Conservation (phyloP, 805 yeast species). For the Zygosaccharomyces bisporus region DNA sequence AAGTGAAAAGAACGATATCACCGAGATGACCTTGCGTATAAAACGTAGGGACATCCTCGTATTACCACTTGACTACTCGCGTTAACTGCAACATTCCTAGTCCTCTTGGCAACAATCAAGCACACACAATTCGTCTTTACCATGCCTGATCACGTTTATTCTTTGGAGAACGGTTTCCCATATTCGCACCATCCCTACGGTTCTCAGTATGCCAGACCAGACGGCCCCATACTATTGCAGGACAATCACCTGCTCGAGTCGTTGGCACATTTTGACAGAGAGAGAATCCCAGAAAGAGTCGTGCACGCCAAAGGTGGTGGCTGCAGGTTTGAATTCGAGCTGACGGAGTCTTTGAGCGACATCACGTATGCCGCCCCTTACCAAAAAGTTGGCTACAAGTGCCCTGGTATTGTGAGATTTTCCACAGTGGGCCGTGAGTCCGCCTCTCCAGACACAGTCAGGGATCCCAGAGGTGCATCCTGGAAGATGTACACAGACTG, state of each 20-base stretch:
- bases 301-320: constrained; percentile 69
- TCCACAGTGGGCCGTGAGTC: constrained; percentile 86
- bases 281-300: constrained; percentile 63
- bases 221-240: constrained; percentile 56
- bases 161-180: constrained; percentile 55
- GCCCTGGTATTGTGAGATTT: constrained; percentile 46
- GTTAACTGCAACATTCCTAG: no score
- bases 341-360: constrained; percentile 55
- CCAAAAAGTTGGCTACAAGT: constrained; percentile 41
- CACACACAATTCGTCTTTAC: background rate
- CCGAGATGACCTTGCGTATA: background rate
- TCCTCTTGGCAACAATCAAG: background rate
- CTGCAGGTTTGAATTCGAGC: constrained; percentile 55
- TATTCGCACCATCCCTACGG: constrained; percentile 51
- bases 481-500: constrained; percentile 78
- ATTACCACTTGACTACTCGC: no score
- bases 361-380: constrained; percentile 44
- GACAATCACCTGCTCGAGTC: constrained; percentile 56
- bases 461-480: constrained; percentile 87
- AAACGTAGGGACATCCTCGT: background rate
- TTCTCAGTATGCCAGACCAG: constrained; percentile 49
- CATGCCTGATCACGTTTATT: constrained; percentile 21
- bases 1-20: background rate
- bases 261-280: constrained; percentile 59
- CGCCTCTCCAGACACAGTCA: constrained; percentile 77